These are phyloP conservation scores for Solanum pinnatisectum DNA, from an alignment of 257 asterid genomes.

Conservation along the genomic window DNA sequence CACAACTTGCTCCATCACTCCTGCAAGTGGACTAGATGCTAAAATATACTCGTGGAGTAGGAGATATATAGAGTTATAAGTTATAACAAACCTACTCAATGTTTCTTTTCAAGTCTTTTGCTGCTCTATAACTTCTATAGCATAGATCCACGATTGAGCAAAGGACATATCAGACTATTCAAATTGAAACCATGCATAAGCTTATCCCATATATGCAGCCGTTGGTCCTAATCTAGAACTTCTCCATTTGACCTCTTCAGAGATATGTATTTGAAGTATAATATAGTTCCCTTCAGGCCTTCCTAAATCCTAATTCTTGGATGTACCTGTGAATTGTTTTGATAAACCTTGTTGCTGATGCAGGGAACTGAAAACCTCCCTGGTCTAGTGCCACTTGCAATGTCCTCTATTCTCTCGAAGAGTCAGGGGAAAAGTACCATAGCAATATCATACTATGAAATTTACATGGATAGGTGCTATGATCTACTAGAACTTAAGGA, in stretches of 20 bases:
- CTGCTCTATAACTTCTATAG: background rate
- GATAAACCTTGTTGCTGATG: slow-evolving; percentile 5
- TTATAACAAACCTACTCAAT: background rate
- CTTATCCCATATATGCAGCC: background rate
- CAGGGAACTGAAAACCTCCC: slow-evolving; percentile 78
- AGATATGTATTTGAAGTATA: background rate
- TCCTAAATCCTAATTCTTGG: background rate
- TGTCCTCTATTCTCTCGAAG: slow-evolving; percentile 42
- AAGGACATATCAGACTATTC: background rate
- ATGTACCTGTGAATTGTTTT: background rate
- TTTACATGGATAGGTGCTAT: slow-evolving; percentile 74
- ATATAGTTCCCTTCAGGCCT: background rate
- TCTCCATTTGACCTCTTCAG: background rate
- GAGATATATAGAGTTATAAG: background rate
- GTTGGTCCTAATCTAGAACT: background rate
- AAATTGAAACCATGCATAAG: background rate
- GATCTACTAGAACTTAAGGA: slow-evolving; percentile 68
- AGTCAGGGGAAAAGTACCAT: slow-evolving; percentile 27
- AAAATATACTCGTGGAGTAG: background rate
- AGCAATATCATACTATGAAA: slow-evolving; percentile 70
- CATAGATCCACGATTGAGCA: background rate
- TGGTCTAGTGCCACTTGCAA: slow-evolving; percentile 70
- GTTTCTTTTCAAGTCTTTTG: background rate
- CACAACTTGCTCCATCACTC: background rate
- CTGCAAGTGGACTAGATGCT: background rate